A percentile compares a stretch with the other conserved stretches of the same genome.
Evolutionary conservation across 768 basidiomycete species (phyloP).

Genomic region (Tubosaeta sp.): DNA sequence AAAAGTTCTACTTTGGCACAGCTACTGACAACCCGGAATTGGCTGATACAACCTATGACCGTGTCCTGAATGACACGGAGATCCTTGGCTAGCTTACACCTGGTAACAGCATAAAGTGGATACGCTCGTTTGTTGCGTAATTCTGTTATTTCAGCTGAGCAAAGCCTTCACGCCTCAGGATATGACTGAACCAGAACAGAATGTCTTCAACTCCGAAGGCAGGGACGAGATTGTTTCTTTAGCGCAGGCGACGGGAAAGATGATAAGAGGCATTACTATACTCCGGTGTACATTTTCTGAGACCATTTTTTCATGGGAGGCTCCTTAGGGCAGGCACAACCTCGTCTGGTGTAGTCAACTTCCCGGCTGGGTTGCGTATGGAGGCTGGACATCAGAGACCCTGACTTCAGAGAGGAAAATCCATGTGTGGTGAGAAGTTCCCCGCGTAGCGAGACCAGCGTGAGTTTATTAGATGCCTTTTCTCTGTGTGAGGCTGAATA

Average conservation of each 20-base stretch:
- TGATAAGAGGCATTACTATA: constrained; percentile 13
- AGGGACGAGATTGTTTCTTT: constrained; percentile 20
- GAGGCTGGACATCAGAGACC: constrained; percentile 8
- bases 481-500: not conserved
- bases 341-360: constrained; percentile 17
- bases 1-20: constrained; percentile 45
- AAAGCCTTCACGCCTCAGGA: constrained; percentile 4
- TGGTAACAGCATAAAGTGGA: constrained; percentile 20
- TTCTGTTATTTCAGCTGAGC: not conserved
- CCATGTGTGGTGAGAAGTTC: constrained; percentile 17
- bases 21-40: constrained; percentile 48
- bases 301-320: not conserved
- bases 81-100: constrained; percentile 21
- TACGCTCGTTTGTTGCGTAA: constrained; percentile 1
- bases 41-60: constrained; percentile 25
- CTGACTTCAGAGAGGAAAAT: constrained; percentile 15
- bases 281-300: not conserved
- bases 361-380: constrained; percentile 15
- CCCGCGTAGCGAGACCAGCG: constrained; percentile 12
- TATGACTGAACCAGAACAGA: constrained; percentile 21
- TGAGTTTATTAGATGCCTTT: not conserved
- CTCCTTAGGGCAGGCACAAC: constrained; percentile 17
- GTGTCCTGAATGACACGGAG: constrained; percentile 3
- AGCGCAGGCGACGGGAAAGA: constrained; percentile 17
- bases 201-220: constrained; percentile 19